Base-by-base conservation (phyloP, 2,329 filamentous ascomycete genomes). In the Apiospora kogelbergensis region DNA sequence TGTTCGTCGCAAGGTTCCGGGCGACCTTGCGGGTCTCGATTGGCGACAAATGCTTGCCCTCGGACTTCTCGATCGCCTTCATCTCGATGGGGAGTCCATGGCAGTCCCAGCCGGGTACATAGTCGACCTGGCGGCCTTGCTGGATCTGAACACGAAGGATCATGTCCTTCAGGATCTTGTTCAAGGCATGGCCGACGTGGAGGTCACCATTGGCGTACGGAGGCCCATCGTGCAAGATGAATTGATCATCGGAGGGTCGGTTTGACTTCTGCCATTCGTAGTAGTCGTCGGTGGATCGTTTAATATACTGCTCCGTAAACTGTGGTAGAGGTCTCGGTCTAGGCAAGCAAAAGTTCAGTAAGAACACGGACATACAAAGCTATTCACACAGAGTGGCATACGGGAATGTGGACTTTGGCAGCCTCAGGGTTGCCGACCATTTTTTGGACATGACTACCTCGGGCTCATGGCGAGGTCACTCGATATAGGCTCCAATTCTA, bases 71-170 rank as follows among this genome's bases (percentile, higher is more conserved):
- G 20, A 99, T 86, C 30, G 95, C 96, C 81, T 98, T 99, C 75
- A 98, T 87, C 84, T 99, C 96, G 77, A 99, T 99, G 0, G 96
- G 96, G 65, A 99, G 86, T 0, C 96, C 96, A 83, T 99, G 96
- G 73, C 96, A 99, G 79, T 99, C 97, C 96, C 96, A 99, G 63
- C 96, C 95, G 2, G 96, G 96, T 20, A 94, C 85, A 77, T 97
- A 99, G 46, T 90, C 85, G 42, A 98, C 90, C 71, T 89, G 86
- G 73, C 88, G 90, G 22, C 93, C 96, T 76, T 91, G 87, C 70
- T 93, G 89, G 70, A 98, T 83, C 81, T 97, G 90, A 71, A 91
- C 90, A 48, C 96, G 89, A 74, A 94, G 86, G 71, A 97, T 93
- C 76, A 98, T 93, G 81, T 99, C 96, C 84, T 99, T 99, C 70